Evolutionary conservation across 176 grass and related monocot genomes (phyloP).

Genomic region (Oryza officinalis): DNA sequence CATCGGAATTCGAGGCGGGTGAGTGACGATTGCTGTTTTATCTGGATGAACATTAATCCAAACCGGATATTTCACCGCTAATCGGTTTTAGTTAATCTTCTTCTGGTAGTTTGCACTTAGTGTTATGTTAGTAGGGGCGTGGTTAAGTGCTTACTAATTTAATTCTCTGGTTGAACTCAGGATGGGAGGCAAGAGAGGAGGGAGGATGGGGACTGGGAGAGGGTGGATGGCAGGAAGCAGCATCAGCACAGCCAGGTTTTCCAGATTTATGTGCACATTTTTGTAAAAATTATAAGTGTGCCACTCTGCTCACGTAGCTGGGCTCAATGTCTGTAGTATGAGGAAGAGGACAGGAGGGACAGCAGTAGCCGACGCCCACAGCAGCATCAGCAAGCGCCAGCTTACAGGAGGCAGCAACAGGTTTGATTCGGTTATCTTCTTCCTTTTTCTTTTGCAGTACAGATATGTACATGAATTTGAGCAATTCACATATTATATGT

Average conservation of each 20-base stretch:
- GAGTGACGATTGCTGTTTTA: neutral
- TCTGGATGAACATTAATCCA: neutral
- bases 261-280: neutral
- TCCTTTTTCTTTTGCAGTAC: neutral
- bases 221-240: constrained; percentile 32
- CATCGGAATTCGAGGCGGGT: constrained; percentile 35
- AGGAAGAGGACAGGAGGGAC: constrained; percentile 20
- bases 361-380: neutral
- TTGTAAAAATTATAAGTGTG: neutral
- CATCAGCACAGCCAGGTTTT: constrained; percentile 33
- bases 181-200: constrained; percentile 17
- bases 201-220: constrained; percentile 41
- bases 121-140: neutral
- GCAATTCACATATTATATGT: neutral
- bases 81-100: neutral
- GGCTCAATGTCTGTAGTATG: neutral
- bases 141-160: neutral
- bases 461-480: neutral
- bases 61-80: neutral
- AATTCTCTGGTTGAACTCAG: neutral
- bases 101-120: neutral
- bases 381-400: constrained; percentile 22
- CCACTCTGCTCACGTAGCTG: neutral
- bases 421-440: constrained; percentile 22
- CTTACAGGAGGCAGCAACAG: constrained; percentile 39